Conservation (phyloP, 2,329 filamentous ascomycete genomes). For the Botrytis paeoniae region DNA sequence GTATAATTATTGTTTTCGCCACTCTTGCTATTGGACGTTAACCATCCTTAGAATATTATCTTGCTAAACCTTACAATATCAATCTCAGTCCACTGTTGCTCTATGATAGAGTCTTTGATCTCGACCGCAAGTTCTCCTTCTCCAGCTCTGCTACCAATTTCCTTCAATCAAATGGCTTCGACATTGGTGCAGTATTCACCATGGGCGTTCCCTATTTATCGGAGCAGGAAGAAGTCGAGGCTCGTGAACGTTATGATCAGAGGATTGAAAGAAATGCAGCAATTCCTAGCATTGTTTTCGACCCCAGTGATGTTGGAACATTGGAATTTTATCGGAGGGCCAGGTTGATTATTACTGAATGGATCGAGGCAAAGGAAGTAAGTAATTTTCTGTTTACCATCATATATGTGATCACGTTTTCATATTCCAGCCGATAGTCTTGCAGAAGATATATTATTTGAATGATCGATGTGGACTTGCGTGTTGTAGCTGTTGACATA, state of each 20-base stretch:
- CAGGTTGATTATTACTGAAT: constrained; percentile 30
- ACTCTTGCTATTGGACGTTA: background rate
- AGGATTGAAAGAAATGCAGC: constrained; percentile 30
- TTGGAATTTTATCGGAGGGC: constrained; percentile 31
- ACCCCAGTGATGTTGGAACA: constrained; percentile 26
- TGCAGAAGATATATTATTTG: background rate
- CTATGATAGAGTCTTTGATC: constrained; percentile 44
- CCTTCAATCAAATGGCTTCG: constrained; percentile 55
- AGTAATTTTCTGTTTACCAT: background rate
- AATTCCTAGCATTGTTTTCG: constrained; percentile 33
- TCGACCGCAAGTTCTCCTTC: constrained; percentile 57
- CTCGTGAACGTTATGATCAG: constrained; percentile 40
- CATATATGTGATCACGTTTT: background rate
- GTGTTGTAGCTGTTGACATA: background rate
- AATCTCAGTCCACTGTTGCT: constrained; percentile 53
- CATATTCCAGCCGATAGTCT: background rate
- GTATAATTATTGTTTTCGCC: background rate
- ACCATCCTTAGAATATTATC: constrained; percentile 46
- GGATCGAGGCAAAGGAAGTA: constrained; percentile 31
- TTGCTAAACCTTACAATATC: constrained; percentile 63
- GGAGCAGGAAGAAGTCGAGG: constrained; percentile 51
- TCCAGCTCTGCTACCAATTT: constrained; percentile 54
- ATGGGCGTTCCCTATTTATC: constrained; percentile 62
- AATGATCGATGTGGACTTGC: background rate
- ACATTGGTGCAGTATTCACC: constrained; percentile 53